These are phyloP conservation scores for Fusarium continuum DNA, from an alignment of 2,329 filamentous ascomycete species.

Conservation along the genomic window DNA sequence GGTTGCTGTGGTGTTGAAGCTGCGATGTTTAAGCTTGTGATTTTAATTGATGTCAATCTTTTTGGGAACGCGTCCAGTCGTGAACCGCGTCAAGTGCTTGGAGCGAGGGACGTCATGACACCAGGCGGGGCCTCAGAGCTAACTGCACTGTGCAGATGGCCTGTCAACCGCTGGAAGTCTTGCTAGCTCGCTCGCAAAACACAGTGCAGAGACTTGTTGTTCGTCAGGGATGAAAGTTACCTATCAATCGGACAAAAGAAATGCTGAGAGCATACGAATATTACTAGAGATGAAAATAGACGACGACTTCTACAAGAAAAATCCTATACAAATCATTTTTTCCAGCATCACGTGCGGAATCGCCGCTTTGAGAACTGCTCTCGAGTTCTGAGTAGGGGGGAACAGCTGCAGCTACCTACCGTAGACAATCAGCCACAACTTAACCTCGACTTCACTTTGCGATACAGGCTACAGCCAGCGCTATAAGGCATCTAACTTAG, in stretches of 20 bases:
- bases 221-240: background rate
- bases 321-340: background rate
- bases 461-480: background rate
- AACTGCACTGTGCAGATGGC: slow-evolving; percentile 6
- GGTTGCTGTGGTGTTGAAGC: slow-evolving; percentile 27
- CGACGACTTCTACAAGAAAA: too few relatives aligned
- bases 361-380: slow-evolving; percentile 12
- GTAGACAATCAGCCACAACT: background rate
- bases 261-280: background rate
- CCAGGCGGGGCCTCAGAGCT: background rate
- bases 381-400: too few relatives aligned
- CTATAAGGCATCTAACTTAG: slow-evolving; percentile 18
- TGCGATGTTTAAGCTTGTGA: slow-evolving; percentile 19
- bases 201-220: background rate
- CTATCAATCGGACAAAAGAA: background rate
- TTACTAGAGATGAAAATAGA: too few relatives aligned
- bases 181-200: background rate
- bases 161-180: background rate
- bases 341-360: slow-evolving; percentile 10
- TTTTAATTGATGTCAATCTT: slow-evolving; percentile 33
- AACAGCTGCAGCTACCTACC: too few relatives aligned
- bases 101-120: slow-evolving; percentile 34
- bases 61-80: slow-evolving; percentile 39
- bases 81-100: slow-evolving; percentile 41
- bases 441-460: background rate